These are phyloP conservation scores for Neodidymelliopsis sp. DNA, from an alignment of 2,329 filamentous ascomycete species.

Conservation along the genomic window DNA sequence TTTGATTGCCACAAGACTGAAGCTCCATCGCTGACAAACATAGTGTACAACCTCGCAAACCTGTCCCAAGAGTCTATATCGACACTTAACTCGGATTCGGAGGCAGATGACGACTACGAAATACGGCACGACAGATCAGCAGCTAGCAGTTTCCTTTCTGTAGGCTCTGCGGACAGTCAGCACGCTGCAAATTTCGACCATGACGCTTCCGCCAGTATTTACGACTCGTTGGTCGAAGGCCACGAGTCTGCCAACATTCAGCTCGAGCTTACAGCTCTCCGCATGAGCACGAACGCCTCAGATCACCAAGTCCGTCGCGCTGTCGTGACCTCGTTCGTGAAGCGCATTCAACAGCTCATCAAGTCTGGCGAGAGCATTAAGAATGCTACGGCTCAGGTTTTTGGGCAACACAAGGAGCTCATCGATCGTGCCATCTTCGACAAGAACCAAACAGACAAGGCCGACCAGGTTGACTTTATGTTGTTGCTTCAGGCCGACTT, in stretches of 20 bases:
- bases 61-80: conserved; percentile 67
- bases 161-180: conserved; percentile 68
- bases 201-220: conserved; percentile 85
- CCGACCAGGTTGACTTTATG: conserved; percentile 85
- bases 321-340: conserved; percentile 84
- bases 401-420: conserved; percentile 64
- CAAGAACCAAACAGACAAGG: conserved; percentile 58
- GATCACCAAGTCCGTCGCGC: conserved; percentile 88
- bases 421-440: conserved; percentile 67
- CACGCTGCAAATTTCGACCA: conserved; percentile 75
- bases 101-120: conserved; percentile 51
- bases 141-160: conserved; percentile 75
- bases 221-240: conserved; percentile 80
- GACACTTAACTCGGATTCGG: conserved; percentile 64
- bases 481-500: conserved; percentile 83
- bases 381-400: conserved; percentile 52
- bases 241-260: conserved; percentile 83
- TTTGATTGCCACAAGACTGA: neutral
- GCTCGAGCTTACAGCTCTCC: conserved; percentile 91
- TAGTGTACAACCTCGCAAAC: conserved; percentile 61
- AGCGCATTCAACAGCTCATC: conserved; percentile 76
- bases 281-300: conserved; percentile 88
- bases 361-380: conserved; percentile 52
- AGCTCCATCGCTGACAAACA: conserved; percentile 23
- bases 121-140: conserved; percentile 64